Base-by-base conservation (phyloP, 441 rosid species). In the Gossypium schwendimanii region DNA sequence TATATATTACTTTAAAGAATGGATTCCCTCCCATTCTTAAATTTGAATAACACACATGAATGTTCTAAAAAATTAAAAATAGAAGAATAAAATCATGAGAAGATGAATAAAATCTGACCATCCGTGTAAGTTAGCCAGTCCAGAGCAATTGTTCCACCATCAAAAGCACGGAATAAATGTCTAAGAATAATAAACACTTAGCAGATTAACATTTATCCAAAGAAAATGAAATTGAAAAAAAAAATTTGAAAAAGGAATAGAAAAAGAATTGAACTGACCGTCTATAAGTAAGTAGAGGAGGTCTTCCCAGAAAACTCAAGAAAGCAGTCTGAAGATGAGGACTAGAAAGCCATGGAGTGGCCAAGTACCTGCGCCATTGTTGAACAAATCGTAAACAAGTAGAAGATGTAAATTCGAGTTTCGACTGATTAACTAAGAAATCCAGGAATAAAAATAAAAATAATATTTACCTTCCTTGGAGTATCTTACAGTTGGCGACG, bases 101-200 rank as follows among this genome's bases (percentile, higher is more conserved):
- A 58, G 41, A 39, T 20, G 60, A 50, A 55, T 24, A n/a, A 70
- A 24, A 59, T 59, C 45, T 66, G 75, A 91, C 98, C 94, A 77
- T 84, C 85, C 64, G 85, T 77, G 68, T 70, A 81, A 67, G 71
- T 72, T 57, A 91, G 77, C 98, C 98, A 91, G 77, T 93, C 98
- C 86, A 93, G 73, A 77, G 96, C 98, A 81, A 93, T 84, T 21
- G 90, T 91, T 74, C 97, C 97, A 47, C 94, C 97, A 84, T 93
- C 97, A 74, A 84, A 79, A 78, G 87, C 69, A 55, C 62, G 79
- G 82, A 85, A 93, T 8, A 93, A 58, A 26, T 87, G 82, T 59
- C 98, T 93, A 26, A 55, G 63, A 26, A 53, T 67, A 41, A 36
- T 18, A 36, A 72, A 18, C 44, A n/a, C 15, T 44, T 44, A 41